Base-by-base conservation (phyloP, 2,329 filamentous ascomycete species). In the Fusarium sp. region DNA sequence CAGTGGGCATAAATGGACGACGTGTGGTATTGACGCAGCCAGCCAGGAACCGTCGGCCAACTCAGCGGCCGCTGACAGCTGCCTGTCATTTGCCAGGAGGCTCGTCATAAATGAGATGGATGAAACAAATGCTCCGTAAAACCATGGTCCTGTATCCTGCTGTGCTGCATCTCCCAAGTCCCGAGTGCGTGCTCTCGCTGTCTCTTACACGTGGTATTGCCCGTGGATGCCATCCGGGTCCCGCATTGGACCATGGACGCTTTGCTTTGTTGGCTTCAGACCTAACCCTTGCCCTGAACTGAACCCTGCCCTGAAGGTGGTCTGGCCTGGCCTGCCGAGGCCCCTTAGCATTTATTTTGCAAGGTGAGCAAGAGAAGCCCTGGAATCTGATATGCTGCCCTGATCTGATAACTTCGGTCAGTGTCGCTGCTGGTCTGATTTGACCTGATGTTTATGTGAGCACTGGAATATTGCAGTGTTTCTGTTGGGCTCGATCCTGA, bases 131-230 rank as follows among this genome's bases (percentile, higher is more conserved):
- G 36, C 40, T 23, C 36, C 40, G 50, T n/a, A 52, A 52, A 23
- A 12, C 48, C 48, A 39, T 12, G 18, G 27, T 52, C 31, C 31
- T 39, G 31, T 27, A 39, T 53, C 50, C 40, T 27, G 18, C 40
- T 53, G 50, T 27, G 18, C 40, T 53, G 50, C 36, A 36, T 44
- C 23, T 54, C n/a, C 28, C 28, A 34, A 34, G 23, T n/a, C 43
- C 50, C 28, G 23, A 62, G 28, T 61, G 31, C 57, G 23, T 23
- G 23, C 23, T 23, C 23, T 23, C 23, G 58, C 56, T 50, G 28
- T 31, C 41, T 59, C 62, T 68, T 68, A 65, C 67, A 70, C 68
- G 64, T 71, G 67, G 67, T 71, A 51, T 61, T 39, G n/a, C 59
- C 28, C 51, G 36, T 61, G 58, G 58, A 56, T 46, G 51, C 41